These are phyloP conservation scores for Aquilaria yunnanensis DNA, from an alignment of 345 rosid species.

Conservation along the genomic window DNA sequence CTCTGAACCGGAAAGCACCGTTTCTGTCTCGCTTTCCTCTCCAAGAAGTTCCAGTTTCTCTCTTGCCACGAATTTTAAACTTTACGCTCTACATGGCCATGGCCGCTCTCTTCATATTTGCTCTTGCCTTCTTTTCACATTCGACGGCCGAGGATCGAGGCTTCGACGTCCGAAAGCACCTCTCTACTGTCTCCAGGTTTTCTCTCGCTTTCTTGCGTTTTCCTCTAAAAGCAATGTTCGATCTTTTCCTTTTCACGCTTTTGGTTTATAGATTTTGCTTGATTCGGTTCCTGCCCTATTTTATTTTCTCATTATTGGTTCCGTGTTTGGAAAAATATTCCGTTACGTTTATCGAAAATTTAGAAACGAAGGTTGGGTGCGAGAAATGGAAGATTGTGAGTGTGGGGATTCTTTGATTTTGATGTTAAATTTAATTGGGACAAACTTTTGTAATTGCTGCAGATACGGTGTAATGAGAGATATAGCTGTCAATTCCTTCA, in stretches of 20 bases:
- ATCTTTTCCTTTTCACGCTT: neutral
- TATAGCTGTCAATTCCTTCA: conserved; percentile 28
- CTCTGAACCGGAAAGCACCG: too few relatives aligned
- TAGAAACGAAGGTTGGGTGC: too few relatives aligned
- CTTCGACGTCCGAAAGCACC: conserved; percentile 65
- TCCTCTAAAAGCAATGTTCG: neutral
- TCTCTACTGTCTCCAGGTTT: conserved; percentile 67
- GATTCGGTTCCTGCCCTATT: neutral
- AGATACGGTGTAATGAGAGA: conserved; percentile 67
- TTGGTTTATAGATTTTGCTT: neutral
- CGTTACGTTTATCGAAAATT: too few relatives aligned
- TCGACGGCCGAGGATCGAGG: conserved; percentile 40
- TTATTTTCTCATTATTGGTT: too few relatives aligned
- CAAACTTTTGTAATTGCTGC: conserved; percentile 11
- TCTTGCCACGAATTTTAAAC: too few relatives aligned
- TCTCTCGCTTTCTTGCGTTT: neutral
- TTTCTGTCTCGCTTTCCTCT: too few relatives aligned
- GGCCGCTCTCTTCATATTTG: conserved; percentile 15
- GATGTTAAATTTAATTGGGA: neutral
- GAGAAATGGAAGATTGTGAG: neutral
- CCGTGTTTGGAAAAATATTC: too few relatives aligned
- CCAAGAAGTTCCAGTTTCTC: too few relatives aligned
- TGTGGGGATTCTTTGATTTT: neutral
- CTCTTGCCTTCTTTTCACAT: conserved; percentile 16
- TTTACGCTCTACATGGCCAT: conserved; percentile 9